Base-by-base conservation (phyloP, 164 flowering plant species). In the Cinnamomum micranthum region DNA sequence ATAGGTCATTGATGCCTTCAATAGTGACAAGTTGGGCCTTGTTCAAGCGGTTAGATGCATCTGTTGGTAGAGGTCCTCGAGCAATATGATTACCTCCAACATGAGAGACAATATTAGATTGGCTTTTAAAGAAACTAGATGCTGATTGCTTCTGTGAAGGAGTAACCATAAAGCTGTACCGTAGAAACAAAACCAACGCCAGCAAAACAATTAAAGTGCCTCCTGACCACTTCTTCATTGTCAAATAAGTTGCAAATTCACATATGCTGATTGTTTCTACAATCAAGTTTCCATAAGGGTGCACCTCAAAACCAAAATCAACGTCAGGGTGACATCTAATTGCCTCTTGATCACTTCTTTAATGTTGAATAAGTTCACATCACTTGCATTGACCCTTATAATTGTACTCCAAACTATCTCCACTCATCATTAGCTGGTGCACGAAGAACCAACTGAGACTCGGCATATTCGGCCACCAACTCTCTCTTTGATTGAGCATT, bases 321-420 rank as follows among this genome's bases (percentile, higher is more conserved):
- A 31, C 77, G 86, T 87, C 72, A 94, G 86, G 35, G 76, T 80
- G 62, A 85, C 0, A 65, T 87, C 17, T 90, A 64, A 73, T 82
- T 50, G 9, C 95, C 92, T 17, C 96, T 96, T 5, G 82, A 82
- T 94, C 97, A 89, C 76, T 90, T 94, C 88, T 85, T 94, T 96
- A 91, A 91, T 71, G 50, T 74, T 71, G 35, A 72, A 22, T 69
- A 23, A 51, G 28, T 47, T 33, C 27, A 64, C 11, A 22, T 64
- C 27, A 22, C 28, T 69, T 69, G 71, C 71, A 69, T 31, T 10
- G 50, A 33, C 70, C 1, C 11, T 31, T 67, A 67, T 28, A 28
- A 67, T 27, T 5, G 69, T 15, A 67, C 4, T 27, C 69, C 69
- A 31, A 27, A 27, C 13, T 31, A 13, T 23, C 13, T 24, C 17